Conservation (phyloP, 2,329 filamentous ascomycete species). For the Colletotrichum gigasporum region DNA sequence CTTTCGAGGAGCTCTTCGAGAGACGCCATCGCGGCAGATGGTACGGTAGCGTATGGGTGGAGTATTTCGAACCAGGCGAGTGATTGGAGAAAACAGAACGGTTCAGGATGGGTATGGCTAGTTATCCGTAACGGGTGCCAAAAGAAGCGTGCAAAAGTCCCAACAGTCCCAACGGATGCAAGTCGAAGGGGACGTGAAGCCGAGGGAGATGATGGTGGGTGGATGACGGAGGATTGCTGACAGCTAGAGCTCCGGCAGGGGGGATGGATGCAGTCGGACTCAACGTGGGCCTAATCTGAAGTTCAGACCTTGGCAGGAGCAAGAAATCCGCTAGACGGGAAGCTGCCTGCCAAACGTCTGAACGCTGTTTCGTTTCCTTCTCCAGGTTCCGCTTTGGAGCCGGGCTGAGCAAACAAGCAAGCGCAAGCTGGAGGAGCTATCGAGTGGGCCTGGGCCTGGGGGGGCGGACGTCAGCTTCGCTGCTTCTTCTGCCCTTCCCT, state of each 20-base stretch:
- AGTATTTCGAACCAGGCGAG: neutral
- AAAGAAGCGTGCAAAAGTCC: neutral
- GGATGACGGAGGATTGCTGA: neutral
- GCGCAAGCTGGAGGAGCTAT: neutral
- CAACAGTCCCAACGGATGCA: neutral
- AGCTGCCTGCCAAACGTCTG: constrained; percentile 16
- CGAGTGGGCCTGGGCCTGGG: neutral
- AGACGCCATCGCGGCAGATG: constrained; percentile 30
- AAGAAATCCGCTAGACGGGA: constrained; percentile 16
- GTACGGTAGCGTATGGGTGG: neutral
- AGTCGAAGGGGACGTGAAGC: neutral
- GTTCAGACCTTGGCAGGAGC: neutral
- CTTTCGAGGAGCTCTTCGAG: constrained; percentile 47
- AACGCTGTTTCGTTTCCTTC: constrained; percentile 24
- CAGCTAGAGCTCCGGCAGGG: neutral
- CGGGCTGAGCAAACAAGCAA: neutral
- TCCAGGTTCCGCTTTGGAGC: neutral
- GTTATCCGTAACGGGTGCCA: neutral
- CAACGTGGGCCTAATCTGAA: neutral
- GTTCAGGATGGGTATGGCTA: neutral
- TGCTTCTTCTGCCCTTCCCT: neutral
- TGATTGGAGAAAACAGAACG: neutral
- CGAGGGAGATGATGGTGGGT: neutral
- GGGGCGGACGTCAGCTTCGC: constrained; percentile 7
- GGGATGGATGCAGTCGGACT: neutral